Evolutionary conservation across 2,329 filamentous ascomycete genomes (phyloP), one percentile per base, ranked within the genome.

Genomic region (Colletotrichum sublineola): DNA sequence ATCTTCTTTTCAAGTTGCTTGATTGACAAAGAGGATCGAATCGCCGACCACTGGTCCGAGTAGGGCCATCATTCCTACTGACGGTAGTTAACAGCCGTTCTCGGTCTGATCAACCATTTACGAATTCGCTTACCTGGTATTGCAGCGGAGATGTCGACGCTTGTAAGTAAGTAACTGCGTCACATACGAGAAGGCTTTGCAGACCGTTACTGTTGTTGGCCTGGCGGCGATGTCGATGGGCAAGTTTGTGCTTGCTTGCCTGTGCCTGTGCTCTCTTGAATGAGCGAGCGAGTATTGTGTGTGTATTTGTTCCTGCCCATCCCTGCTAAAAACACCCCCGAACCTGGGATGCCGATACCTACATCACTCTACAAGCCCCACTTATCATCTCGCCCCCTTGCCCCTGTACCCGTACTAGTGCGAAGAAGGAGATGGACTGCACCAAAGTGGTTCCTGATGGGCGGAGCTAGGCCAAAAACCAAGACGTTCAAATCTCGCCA

Each of bases 401-500:
- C 69, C 69, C 70, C 70, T 72, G 67, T 69, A 5, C 70, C 70
- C 69, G 67, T 69, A 5, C 52, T 60, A 69, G 67, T 64, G 61
- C 66, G 42, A 56, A 68, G 61, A 46, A 61, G 68, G 31, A 60
- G n/a, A 50, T 71, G 71, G 71, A 36, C 60, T 63, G 67, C 67
- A 62, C 67, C 56, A 73, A 71, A 63, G 68, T 71, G 71, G 71
- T 48, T 73, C 67, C 68, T 57, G 70, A 71, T 67, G 57, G 67
- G 53, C 56, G 50, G 42, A 71, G 71, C 71, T 73, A 73, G 29
- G 46, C 67, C 57, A 71, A 68, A 71, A 77, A 75, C 71, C 75
- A 77, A 76, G 75, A 76, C 75, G 71, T 65, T 76, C 76, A 75
- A 77, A 77, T 78, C 74, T 76, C 76, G 78, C 75, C 65, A 74